Evolutionary conservation across 2,329 filamentous ascomycete genomes (phyloP).

Genomic region (Fusarium sp.): DNA sequence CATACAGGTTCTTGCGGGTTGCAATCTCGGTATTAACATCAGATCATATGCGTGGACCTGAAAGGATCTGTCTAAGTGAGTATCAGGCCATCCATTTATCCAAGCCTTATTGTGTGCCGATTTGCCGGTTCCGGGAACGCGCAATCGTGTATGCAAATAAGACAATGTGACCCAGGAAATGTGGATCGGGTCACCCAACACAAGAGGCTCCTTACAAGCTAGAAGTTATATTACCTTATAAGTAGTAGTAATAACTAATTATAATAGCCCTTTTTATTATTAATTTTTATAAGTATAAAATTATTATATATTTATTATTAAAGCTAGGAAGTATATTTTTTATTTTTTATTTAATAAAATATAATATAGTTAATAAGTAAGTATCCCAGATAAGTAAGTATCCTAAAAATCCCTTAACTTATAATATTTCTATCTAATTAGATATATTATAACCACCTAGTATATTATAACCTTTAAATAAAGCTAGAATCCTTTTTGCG

Average conservation of each 20-base stretch:
- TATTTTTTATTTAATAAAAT: no score
- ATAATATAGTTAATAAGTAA: no score
- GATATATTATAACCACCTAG: no score
- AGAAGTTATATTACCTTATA: background rate
- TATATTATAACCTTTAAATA: no score
- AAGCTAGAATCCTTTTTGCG: no score
- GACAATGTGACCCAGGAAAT: background rate
- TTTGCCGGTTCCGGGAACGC: background rate
- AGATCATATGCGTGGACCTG: slow-evolving; percentile 1
- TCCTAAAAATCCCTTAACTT: no score
- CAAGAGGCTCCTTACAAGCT: background rate
- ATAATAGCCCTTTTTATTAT: no score
- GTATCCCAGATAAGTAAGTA: no score
- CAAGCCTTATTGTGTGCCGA: background rate
- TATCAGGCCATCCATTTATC: background rate
- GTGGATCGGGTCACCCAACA: background rate
- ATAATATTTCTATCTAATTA: no score
- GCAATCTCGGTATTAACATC: background rate
- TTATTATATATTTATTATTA: background rate
- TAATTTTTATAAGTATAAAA: no score
- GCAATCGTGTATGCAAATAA: slow-evolving; percentile 2
- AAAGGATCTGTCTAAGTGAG: background rate
- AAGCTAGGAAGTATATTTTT: no score
- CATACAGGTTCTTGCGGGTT: background rate
- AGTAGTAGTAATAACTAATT: no score